Evolutionary conservation across 805 yeast genomes (phyloP).

Genomic region (Cyberlindnera nakhonratchasimensis): DNA sequence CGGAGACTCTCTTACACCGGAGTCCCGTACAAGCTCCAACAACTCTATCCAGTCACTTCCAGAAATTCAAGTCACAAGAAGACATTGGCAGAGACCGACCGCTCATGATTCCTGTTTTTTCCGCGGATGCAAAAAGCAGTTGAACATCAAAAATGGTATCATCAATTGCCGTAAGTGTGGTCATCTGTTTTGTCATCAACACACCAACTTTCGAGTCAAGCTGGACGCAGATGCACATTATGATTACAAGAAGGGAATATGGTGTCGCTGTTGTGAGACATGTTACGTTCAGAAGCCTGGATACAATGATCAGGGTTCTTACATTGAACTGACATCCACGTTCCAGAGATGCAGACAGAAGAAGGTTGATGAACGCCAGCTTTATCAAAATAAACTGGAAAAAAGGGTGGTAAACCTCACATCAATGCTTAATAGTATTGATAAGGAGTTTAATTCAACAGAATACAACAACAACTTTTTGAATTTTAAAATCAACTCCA

Average conservation of each 20-base stretch:
- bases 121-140: conserved; percentile 37
- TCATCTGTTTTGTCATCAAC: conserved; percentile 58
- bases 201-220: conserved; percentile 52
- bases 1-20: conserved; percentile 13
- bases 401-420: conserved; percentile 51
- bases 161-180: conserved; percentile 82
- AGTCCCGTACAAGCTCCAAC: conserved; percentile 16
- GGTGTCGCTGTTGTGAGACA: conserved; percentile 64
- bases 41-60: conserved; percentile 8
- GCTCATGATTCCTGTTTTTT: conserved; percentile 42
- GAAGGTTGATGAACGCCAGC: conserved; percentile 44
- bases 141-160: conserved; percentile 51
- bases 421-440: conserved; percentile 28
- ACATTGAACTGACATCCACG: conserved; percentile 40
- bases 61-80: conserved; percentile 38
- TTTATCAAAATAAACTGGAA: conserved; percentile 57
- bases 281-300: conserved; percentile 61
- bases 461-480: conserved; percentile 25
- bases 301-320: conserved; percentile 42
- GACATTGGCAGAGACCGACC: conserved; percentile 57
- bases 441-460: conserved; percentile 22
- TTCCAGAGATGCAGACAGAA: conserved; percentile 42
- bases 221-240: conserved; percentile 46
- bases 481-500: conserved; percentile 27
- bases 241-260: conserved; percentile 52